Conservation (phyloP, 768 basidiomycete species). For the Peribolospora kevripleyi region DNA sequence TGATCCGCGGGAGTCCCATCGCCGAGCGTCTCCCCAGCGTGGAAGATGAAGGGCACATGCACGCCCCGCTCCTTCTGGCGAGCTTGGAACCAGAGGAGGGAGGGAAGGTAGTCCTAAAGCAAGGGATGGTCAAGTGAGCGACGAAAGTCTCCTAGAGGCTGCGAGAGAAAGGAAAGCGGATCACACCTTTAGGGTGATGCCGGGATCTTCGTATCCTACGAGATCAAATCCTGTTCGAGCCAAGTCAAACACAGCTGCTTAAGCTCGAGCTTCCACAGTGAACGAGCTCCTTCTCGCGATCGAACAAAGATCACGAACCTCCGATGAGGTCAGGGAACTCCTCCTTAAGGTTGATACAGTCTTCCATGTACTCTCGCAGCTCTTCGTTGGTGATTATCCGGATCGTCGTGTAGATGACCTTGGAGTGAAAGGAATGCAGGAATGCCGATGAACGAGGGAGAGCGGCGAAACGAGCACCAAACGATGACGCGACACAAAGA, state of each 20-base stretch:
- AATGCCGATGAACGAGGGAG: too few relatives aligned
- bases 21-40: slow-evolving; percentile 56
- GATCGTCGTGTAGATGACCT: slow-evolving; percentile 27
- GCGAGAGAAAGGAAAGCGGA: slow-evolving; percentile 13
- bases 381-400: slow-evolving; percentile 33
- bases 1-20: slow-evolving; percentile 26
- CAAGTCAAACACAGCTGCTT: neutral
- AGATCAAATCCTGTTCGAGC: slow-evolving; percentile 42
- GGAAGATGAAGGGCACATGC: slow-evolving; percentile 51
- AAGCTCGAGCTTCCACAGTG: too few relatives aligned
- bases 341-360: slow-evolving; percentile 47
- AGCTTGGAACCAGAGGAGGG: slow-evolving; percentile 34
- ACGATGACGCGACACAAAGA: too few relatives aligned
- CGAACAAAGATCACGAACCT: slow-evolving; percentile 21
- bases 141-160: slow-evolving; percentile 26
- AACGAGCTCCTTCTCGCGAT: neutral
- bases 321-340: slow-evolving; percentile 48
- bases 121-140: neutral
- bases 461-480: too few relatives aligned
- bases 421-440: too few relatives aligned
- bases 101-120: slow-evolving; percentile 29
- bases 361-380: slow-evolving; percentile 42
- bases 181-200: too few relatives aligned
- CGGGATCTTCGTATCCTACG: slow-evolving; percentile 43
- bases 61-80: slow-evolving; percentile 34